These are phyloP conservation scores for Colletotrichum endophyticum DNA, from an alignment of 2,329 filamentous ascomycete species.

Conservation along the genomic window DNA sequence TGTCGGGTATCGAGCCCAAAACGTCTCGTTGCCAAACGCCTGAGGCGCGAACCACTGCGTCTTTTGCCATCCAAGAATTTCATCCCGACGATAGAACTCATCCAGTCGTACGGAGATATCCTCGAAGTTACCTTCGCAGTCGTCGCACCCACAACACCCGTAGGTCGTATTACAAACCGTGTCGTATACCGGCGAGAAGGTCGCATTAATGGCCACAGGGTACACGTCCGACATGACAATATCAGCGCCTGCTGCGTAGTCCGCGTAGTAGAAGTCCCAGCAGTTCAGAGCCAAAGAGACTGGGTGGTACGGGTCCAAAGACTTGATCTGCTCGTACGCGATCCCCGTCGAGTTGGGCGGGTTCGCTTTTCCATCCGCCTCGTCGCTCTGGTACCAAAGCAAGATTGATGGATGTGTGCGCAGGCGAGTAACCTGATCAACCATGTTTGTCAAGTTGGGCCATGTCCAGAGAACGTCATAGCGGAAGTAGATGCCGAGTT, in stretches of 20 bases:
- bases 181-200: constrained; percentile 55
- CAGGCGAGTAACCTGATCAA: constrained; percentile 12
- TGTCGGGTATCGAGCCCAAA: constrained; percentile 52
- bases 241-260: constrained; percentile 60
- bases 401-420: constrained; percentile 9
- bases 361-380: constrained; percentile 30
- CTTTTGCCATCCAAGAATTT: constrained; percentile 47
- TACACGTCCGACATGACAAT: constrained; percentile 66
- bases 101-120: constrained; percentile 54
- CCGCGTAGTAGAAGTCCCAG: constrained; percentile 62
- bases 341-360: constrained; percentile 51
- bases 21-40: constrained; percentile 51
- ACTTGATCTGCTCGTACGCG: constrained; percentile 48
- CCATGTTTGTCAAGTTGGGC: constrained; percentile 1
- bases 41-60: constrained; percentile 51
- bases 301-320: constrained; percentile 65
- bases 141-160: constrained; percentile 68
- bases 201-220: constrained; percentile 61
- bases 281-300: constrained; percentile 66
- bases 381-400: constrained; percentile 19
- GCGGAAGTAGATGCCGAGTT: constrained; percentile 35
- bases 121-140: constrained; percentile 56
- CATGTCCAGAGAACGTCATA: constrained; percentile 19
- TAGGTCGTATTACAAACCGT: constrained; percentile 64
- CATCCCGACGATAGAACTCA: constrained; percentile 39